Conservation (phyloP, 768 basidiomycete genomes). For the Russula virescens region DNA sequence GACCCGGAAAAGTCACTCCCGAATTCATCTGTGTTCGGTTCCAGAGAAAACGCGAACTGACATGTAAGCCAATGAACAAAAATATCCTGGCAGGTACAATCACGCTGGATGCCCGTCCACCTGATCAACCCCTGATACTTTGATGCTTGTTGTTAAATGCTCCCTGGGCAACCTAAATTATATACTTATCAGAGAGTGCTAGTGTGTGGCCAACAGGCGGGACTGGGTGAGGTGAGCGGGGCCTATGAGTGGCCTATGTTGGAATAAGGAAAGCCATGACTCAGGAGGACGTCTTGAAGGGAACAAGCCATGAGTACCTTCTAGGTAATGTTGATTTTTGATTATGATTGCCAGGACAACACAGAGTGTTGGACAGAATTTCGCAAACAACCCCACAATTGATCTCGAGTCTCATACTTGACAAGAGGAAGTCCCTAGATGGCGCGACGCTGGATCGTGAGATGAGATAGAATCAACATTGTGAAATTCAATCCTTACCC, state of each 20-base stretch:
- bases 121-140: conserved; percentile 4
- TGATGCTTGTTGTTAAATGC: conserved; percentile 18
- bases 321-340: no score
- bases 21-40: conserved; percentile 6
- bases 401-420: background rate
- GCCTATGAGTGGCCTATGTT: no score
- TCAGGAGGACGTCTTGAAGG: no score
- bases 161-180: no score
- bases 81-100: conserved; percentile 4
- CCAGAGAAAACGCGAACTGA: background rate
- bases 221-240: no score
- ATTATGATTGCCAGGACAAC: no score
- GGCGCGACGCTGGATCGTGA: background rate
- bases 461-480: background rate
- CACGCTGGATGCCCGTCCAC: background rate
- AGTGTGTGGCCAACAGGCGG: no score
- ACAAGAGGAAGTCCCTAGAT: background rate
- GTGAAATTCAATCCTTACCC: background rate
- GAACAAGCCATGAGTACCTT: no score
- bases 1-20: no score
- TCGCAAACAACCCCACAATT: background rate
- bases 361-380: background rate
- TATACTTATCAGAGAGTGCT: no score
- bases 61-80: background rate
- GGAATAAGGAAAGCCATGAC: no score